Conservation (phyloP, 2,329 filamentous ascomycete species). For the Fusarium ambrosium region DNA sequence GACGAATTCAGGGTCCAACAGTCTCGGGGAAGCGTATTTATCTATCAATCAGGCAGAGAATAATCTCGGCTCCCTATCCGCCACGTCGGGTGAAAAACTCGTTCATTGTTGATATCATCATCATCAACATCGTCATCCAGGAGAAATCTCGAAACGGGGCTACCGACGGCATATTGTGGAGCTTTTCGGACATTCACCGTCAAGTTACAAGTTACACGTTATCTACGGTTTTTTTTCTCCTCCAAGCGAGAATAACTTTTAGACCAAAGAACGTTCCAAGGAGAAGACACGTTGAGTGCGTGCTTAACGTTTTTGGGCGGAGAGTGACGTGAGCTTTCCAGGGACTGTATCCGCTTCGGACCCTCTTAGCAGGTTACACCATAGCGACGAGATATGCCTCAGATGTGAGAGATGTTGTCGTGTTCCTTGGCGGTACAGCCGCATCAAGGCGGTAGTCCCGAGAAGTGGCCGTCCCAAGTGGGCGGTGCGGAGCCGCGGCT, state of each 20-base stretch:
- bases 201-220: slow-evolving; percentile 11
- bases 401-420: background rate
- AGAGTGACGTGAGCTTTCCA: background rate
- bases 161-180: slow-evolving; percentile 33
- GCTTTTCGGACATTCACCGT: slow-evolving; percentile 37
- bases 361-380: slow-evolving; percentile 39
- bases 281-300: slow-evolving; percentile 23
- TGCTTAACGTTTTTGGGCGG: background rate
- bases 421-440: slow-evolving; percentile 19
- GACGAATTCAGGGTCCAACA: slow-evolving; percentile 22
- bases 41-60: slow-evolving; percentile 17
- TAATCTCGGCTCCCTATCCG: slow-evolving; percentile 4
- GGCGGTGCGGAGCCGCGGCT: slow-evolving; percentile 8
- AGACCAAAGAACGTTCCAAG: slow-evolving; percentile 20
- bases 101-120: slow-evolving; percentile 39
- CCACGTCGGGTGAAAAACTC: slow-evolving; percentile 30
- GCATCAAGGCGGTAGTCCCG: slow-evolving; percentile 35
- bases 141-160: slow-evolving; percentile 24
- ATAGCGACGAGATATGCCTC: slow-evolving; percentile 37
- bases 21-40: slow-evolving; percentile 39
- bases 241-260: slow-evolving; percentile 7
- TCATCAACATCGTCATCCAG: slow-evolving; percentile 1
- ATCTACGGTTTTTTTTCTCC: slow-evolving; percentile 32
- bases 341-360: background rate
- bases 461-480: slow-evolving; percentile 41